Percentiles rank a stretch among this genome's conserved stretches.
phyloP scores from a whole-genome alignment of 345 rosid genomes.

The Mangifera indica region DNA sequence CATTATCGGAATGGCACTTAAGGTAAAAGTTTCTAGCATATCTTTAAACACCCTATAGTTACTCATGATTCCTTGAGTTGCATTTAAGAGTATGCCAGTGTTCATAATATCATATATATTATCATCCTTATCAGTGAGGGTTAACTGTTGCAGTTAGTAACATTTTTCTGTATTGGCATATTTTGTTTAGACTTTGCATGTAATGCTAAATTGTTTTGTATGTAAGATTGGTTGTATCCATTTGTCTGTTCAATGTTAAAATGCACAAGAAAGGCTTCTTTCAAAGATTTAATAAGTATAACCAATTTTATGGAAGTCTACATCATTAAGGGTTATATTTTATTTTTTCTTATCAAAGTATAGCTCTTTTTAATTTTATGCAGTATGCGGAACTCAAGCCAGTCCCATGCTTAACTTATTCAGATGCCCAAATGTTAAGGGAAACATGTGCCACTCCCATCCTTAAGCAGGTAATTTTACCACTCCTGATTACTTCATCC shows the following conservation, averaged over 20 bases:
- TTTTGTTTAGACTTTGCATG: too few species aligned
- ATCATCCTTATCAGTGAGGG: neutral
- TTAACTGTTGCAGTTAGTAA: neutral
- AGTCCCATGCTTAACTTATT: slow-evolving; percentile 82
- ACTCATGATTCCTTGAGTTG: neutral
- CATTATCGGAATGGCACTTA: slow-evolving; percentile 96
- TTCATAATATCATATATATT: neutral
- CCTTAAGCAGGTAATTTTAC: slow-evolving; percentile 69
- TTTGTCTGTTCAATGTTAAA: too few species aligned
- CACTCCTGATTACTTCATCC: neutral
- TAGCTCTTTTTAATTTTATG: slow-evolving; percentile 17
- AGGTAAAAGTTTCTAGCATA: slow-evolving; percentile 48
- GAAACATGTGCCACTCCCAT: slow-evolving; percentile 78
- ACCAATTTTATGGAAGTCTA: neutral
- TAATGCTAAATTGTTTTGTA: neutral
- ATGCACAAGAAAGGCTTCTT: neutral
- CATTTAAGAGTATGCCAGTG: neutral
- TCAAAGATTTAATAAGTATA: slow-evolving; percentile 3
- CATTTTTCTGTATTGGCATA: neutral
- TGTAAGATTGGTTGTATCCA: neutral
- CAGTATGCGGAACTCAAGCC: slow-evolving; percentile 98
- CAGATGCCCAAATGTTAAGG: slow-evolving; percentile 69
- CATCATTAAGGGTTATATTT: neutral
- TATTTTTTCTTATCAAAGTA: neutral
- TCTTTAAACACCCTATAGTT: neutral